Evolutionary conservation across 768 basidiomycete genomes (phyloP).

Genomic region (Boletus rubroflammeus): DNA sequence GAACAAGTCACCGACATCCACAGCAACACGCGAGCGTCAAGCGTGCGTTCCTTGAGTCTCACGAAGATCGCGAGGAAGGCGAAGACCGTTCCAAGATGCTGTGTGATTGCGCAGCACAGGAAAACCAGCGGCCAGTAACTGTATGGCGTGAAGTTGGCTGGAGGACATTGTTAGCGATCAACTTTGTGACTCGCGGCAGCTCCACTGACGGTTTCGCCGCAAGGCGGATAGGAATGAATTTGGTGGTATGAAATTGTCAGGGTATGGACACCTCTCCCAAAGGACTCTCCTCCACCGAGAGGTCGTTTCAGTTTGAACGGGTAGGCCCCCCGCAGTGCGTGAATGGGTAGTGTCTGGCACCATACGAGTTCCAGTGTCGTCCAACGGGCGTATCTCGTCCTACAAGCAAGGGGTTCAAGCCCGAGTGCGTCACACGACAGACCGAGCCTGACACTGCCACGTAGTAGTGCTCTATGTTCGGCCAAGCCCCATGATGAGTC

Average conservation of each 20-base stretch:
- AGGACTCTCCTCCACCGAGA: conserved; percentile 65
- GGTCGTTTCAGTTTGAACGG: conserved; percentile 13
- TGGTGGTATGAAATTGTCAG: conserved; percentile 83
- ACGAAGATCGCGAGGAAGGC: conserved; percentile 81
- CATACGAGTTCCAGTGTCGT: background rate
- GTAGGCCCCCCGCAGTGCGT: too few relatives aligned
- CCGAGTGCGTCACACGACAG: background rate
- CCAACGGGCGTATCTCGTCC: background rate
- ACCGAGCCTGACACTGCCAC: conserved; percentile 3
- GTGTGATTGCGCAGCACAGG: conserved; percentile 72
- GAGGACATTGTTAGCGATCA: conserved; percentile 11
- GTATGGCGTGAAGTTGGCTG: conserved; percentile 80
- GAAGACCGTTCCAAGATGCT: conserved; percentile 79
- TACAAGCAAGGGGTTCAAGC: background rate
- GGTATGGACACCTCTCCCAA: conserved; percentile 72
- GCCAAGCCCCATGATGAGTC: conserved; percentile 10
- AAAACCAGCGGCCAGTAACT: conserved; percentile 71
- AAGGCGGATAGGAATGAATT: conserved; percentile 74
- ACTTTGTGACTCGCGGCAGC: conserved; percentile 7
- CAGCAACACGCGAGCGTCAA: conserved; percentile 70
- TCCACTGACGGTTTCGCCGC: conserved; percentile 66
- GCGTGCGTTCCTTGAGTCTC: conserved; percentile 53
- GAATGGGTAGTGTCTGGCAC: background rate
- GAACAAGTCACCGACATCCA: conserved; percentile 61
- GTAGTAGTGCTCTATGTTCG: background rate